These are phyloP conservation scores for Teratosphaeria gauchensis DNA, from an alignment of 2,329 filamentous ascomycete species.

Conservation along the genomic window DNA sequence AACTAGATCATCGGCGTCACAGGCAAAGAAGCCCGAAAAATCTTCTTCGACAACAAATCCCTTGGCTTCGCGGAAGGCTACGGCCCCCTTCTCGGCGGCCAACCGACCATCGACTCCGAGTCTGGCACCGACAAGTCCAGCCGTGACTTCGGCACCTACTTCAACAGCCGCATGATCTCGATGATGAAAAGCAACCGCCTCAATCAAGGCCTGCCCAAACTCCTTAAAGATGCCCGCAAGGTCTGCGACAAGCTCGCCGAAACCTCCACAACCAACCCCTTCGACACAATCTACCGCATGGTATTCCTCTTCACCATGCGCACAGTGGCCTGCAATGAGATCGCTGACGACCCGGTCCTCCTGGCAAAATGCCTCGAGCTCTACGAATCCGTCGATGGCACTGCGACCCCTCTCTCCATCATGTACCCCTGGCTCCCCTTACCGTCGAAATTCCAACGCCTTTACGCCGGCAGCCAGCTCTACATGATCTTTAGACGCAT, in stretches of 20 bases:
- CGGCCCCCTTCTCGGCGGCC: conserved; percentile 17
- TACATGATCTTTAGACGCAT: conserved; percentile 42
- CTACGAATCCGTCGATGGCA: conserved; percentile 40
- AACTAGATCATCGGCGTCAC: conserved; percentile 30
- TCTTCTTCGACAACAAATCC: conserved; percentile 38
- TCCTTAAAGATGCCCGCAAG: conserved; percentile 35
- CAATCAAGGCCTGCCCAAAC: conserved; percentile 27
- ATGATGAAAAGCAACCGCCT: conserved; percentile 20
- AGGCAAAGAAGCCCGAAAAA: conserved; percentile 32
- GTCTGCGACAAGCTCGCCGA: conserved; percentile 30
- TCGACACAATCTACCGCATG: conserved; percentile 43
- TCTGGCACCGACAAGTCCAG: conserved; percentile 3
- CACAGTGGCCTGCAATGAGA: conserved; percentile 44
- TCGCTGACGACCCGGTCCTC: conserved; percentile 39
- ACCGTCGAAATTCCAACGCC: conserved; percentile 32
- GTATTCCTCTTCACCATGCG: conserved; percentile 51
- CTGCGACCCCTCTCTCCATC: conserved; percentile 35
- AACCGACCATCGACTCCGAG: conserved; percentile 24
- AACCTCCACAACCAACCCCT: conserved; percentile 40
- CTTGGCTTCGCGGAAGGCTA: conserved; percentile 38
- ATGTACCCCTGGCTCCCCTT: conserved; percentile 47
- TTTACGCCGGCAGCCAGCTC: conserved; percentile 38
- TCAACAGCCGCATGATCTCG: conserved; percentile 15
- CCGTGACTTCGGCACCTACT: conserved; percentile 14
- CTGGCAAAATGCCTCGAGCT: conserved; percentile 34